These are phyloP conservation scores for Puccinia novopanici DNA, from an alignment of 1,284 basidiomycete genomes.

Conservation along the genomic window DNA sequence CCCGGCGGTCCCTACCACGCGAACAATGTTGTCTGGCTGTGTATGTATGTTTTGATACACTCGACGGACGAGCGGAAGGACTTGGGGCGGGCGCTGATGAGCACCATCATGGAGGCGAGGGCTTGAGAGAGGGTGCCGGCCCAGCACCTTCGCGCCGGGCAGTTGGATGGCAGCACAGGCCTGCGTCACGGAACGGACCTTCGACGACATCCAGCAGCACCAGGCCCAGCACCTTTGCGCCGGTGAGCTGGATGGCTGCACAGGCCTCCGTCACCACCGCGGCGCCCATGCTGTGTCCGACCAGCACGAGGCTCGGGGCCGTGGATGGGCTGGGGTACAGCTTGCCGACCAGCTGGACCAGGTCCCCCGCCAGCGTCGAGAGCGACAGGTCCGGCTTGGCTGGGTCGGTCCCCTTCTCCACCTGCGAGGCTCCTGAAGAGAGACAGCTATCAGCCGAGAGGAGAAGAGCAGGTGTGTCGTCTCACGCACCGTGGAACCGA, in stretches of 20 bases:
- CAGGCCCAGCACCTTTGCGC: conserved; percentile 77
- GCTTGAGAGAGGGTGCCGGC: conserved; percentile 62
- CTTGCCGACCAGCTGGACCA: conserved; percentile 69
- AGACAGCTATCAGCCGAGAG: no score
- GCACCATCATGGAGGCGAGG: conserved; percentile 81
- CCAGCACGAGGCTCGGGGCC: conserved; percentile 69
- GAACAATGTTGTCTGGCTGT: no score
- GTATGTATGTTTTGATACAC: conserved; percentile 80
- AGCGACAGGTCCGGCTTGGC: conserved; percentile 68
- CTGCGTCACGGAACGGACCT: conserved; percentile 59
- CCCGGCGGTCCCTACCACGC: no score
- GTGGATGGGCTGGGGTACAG: conserved; percentile 69
- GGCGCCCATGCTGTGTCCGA: conserved; percentile 66
- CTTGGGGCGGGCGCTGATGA: conserved; percentile 80
- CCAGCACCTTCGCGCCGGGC: no score
- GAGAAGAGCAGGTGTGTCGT: background rate
- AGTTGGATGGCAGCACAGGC: no score
- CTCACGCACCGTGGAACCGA: conserved; percentile 78
- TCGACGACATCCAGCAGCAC: conserved; percentile 94
- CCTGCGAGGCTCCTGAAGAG: conserved; percentile 18
- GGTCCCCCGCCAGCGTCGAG: conserved; percentile 70
- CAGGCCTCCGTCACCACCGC: conserved; percentile 76
- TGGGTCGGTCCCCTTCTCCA: background rate
- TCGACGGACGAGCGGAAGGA: conserved; percentile 79
- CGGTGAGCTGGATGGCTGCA: conserved; percentile 68